A percentile compares a stretch with the other conserved stretches of the same genome.
Evolutionary conservation across 2,329 filamentous ascomycete species (phyloP).

Genomic region (Taxawa tesnikishii): DNA sequence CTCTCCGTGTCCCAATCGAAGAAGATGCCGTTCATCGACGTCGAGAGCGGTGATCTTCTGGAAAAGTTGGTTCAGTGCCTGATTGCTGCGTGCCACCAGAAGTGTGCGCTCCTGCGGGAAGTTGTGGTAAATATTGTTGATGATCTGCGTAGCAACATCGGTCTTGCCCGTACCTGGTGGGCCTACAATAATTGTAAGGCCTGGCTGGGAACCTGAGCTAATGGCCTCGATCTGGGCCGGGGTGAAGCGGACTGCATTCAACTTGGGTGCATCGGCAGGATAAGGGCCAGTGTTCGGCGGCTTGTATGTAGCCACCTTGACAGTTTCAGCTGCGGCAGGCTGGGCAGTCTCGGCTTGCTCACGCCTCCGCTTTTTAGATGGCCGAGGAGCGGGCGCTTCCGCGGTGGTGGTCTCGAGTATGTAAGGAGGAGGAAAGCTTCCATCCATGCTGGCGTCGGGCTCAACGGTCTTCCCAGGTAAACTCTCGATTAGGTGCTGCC

Average conservation of each 20-base stretch:
- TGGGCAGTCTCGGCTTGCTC: constrained; percentile 58
- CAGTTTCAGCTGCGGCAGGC: constrained; percentile 49
- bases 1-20: constrained; percentile 88
- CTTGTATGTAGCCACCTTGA: constrained; percentile 82
- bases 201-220: constrained; percentile 84
- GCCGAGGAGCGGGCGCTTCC: constrained; percentile 33
- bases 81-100: constrained; percentile 92
- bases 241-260: constrained; percentile 80
- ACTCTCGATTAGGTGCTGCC: constrained; percentile 85
- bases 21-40: constrained; percentile 86
- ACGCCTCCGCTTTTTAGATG: constrained; percentile 77
- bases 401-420: constrained; percentile 52
- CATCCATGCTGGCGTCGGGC: constrained; percentile 56
- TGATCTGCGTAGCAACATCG: constrained; percentile 97
- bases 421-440: constrained; percentile 78
- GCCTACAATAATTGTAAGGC: constrained; percentile 84
- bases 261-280: constrained; percentile 66
- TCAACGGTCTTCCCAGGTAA: constrained; percentile 80
- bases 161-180: constrained; percentile 97
- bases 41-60: constrained; percentile 94
- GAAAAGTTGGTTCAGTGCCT: constrained; percentile 93
- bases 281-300: constrained; percentile 85
- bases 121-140: constrained; percentile 98
- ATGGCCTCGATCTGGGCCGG: constrained; percentile 86
- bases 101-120: constrained; percentile 87